Evolutionary conservation across 2,329 filamentous ascomycete genomes (phyloP).

Genomic region (Arthrobotrys entomopaga): DNA sequence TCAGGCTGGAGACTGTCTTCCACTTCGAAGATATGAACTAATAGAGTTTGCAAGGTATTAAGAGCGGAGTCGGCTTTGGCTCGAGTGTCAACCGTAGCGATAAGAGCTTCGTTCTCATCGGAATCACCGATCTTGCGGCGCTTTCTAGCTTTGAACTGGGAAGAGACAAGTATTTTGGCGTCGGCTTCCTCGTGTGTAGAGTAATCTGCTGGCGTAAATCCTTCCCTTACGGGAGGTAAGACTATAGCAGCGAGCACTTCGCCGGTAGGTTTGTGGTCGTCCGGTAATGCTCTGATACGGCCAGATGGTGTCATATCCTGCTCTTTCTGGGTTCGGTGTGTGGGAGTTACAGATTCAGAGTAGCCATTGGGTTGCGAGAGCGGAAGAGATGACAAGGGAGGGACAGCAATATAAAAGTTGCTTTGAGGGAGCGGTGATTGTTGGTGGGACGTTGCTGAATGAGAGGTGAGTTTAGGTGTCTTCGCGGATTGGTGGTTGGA

Average conservation of each 20-base stretch:
- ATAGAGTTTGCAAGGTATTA: constrained; percentile 74
- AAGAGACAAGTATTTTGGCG: constrained; percentile 24
- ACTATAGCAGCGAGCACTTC: constrained; percentile 56
- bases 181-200: constrained; percentile 31
- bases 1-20: constrained; percentile 75
- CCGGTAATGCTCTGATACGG: constrained; percentile 14
- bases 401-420: constrained; percentile 52
- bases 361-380: constrained; percentile 36
- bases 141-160: constrained; percentile 37
- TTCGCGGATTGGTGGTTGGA: constrained; percentile 16
- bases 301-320: constrained; percentile 10
- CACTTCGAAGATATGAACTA: constrained; percentile 78
- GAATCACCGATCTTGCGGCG: constrained; percentile 66
- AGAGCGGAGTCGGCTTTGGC: constrained; percentile 81
- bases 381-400: constrained; percentile 35
- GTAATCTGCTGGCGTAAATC: constrained; percentile 39
- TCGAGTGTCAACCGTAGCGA: constrained; percentile 78
- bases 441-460: constrained; percentile 35
- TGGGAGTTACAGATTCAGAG: constrained; percentile 11
- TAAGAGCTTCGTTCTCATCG: constrained; percentile 69
- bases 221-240: constrained; percentile 56
- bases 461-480: neutral
- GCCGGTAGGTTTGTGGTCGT: constrained; percentile 38
- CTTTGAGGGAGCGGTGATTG: constrained; percentile 36
- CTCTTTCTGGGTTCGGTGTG: constrained; percentile 12